Conservation (phyloP, 768 basidiomycete species). For the Daedalea quercina region DNA sequence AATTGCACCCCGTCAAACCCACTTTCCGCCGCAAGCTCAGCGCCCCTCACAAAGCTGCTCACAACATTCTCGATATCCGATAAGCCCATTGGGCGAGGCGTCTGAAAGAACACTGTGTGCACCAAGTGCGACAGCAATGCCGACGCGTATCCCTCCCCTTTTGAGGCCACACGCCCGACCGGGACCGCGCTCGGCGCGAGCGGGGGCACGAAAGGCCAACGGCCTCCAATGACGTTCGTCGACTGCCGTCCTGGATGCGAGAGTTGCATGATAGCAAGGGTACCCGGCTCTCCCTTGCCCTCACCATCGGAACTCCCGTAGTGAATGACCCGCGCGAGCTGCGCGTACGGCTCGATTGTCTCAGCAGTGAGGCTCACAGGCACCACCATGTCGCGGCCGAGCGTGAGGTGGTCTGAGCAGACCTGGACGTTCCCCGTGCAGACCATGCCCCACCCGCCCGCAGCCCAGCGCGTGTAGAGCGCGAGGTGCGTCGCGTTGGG, state of each 20-base stretch:
- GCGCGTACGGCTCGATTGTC: constrained; percentile 42
- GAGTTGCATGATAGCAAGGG: constrained; percentile 74
- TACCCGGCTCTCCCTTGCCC: not conserved
- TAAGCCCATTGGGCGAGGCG: constrained; percentile 50
- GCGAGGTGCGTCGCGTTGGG: constrained; percentile 59
- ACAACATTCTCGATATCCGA: constrained; percentile 58
- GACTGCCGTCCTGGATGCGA: constrained; percentile 84
- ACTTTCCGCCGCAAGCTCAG: constrained; percentile 50
- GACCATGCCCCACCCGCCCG: constrained; percentile 80
- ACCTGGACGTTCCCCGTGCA: constrained; percentile 85
- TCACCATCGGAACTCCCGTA: constrained; percentile 14
- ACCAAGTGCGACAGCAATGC: constrained; percentile 29
- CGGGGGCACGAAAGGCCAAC: constrained; percentile 52
- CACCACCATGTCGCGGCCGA: constrained; percentile 68
- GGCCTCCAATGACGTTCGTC: constrained; percentile 60
- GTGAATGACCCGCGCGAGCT: constrained; percentile 46
- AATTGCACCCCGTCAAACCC: constrained; percentile 87
- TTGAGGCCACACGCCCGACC: constrained; percentile 31
- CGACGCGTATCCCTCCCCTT: constrained; percentile 7
- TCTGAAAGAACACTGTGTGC: constrained; percentile 52
- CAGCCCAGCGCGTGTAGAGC: constrained; percentile 73
- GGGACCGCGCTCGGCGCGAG: constrained; percentile 65
- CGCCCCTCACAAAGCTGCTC: constrained; percentile 58
- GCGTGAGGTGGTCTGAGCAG: constrained; percentile 48
- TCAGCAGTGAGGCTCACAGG: constrained; percentile 38